Percentiles rank a stretch among this genome's conserved stretches.
Conservation (phyloP, 805 yeast genomes). For the Henningerozyma blattae region DNA sequence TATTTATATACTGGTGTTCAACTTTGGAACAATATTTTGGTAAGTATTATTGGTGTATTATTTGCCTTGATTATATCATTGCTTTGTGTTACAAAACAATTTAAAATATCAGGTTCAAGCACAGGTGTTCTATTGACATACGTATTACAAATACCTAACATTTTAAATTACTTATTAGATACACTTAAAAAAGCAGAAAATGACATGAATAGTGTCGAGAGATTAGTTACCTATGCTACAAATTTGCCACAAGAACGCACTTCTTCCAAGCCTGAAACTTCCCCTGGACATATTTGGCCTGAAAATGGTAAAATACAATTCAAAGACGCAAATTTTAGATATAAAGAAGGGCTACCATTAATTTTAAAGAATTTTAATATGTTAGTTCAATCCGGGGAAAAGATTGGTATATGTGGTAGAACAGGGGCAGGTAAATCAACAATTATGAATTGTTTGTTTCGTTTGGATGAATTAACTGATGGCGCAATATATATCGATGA, state of each 20-base stretch:
- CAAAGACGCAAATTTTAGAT: conserved; percentile 34
- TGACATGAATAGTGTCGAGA: conserved; percentile 47
- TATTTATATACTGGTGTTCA: conserved; percentile 41
- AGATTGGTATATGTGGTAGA: conserved; percentile 51
- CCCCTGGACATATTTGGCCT: conserved; percentile 43
- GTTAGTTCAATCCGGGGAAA: conserved; percentile 38
- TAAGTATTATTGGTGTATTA: conserved; percentile 35
- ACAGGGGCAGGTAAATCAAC: conserved; percentile 58
- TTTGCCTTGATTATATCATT: conserved; percentile 42
- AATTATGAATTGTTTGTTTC: conserved; percentile 45
- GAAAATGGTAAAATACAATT: conserved; percentile 36
- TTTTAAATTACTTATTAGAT: conserved; percentile 40
- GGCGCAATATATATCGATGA: conserved; percentile 59
- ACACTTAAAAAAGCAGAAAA: conserved; percentile 45
- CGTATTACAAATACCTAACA: conserved; percentile 44
- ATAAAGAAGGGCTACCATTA: conserved; percentile 38
- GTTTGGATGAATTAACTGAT: conserved; percentile 43
- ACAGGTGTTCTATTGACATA: conserved; percentile 51
- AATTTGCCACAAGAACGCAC: conserved; percentile 61
- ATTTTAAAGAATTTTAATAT: conserved; percentile 36
- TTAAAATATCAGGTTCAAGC: conserved; percentile 42
- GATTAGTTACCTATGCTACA: conserved; percentile 52
- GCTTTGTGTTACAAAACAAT: conserved; percentile 46
- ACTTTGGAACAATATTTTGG: conserved; percentile 48
- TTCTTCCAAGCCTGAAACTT: conserved; percentile 30